Evolutionary conservation across 1,284 basidiomycete species (phyloP).

Genomic region (Rhodotorula sp.): DNA sequence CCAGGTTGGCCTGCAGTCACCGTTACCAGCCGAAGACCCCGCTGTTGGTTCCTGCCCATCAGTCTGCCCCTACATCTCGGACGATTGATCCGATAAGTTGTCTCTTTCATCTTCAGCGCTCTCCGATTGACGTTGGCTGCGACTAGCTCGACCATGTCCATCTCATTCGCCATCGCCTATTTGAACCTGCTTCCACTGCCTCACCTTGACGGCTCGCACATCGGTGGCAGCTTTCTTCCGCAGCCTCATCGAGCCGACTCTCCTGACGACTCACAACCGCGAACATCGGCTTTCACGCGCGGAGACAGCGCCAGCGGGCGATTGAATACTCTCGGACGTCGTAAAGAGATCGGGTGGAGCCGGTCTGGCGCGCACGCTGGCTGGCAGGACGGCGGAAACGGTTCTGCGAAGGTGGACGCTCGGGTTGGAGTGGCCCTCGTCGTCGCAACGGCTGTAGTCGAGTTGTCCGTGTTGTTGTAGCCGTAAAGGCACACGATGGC

Average conservation of each 20-base stretch:
- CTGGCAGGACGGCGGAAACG: neutral
- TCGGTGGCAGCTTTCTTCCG: constrained; percentile 13
- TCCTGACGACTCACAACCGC: neutral
- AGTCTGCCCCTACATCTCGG: neutral
- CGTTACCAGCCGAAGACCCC: no score
- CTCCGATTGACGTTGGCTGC: neutral
- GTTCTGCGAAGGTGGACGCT: no score
- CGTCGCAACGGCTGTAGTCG: no score
- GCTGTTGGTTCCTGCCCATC: no score
- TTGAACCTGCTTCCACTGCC: constrained; percentile 40
- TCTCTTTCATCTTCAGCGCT: no score
- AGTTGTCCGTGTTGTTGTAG: no score
- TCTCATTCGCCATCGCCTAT: constrained; percentile 32
- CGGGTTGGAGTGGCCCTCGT: no score
- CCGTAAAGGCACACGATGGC: no score
- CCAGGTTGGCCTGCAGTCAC: no score
- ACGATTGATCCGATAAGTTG: neutral
- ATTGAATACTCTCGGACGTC: neutral
- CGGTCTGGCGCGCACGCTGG: no score
- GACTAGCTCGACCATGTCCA: constrained; percentile 10
- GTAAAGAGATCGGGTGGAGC: neutral
- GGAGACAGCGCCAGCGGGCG: neutral
- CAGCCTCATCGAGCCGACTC: neutral
- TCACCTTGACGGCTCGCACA: constrained; percentile 32
- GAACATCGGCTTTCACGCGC: neutral